phyloP scores from a whole-genome alignment of 2,329 filamentous ascomycete species.

The Leptodontidium sp. region DNA sequence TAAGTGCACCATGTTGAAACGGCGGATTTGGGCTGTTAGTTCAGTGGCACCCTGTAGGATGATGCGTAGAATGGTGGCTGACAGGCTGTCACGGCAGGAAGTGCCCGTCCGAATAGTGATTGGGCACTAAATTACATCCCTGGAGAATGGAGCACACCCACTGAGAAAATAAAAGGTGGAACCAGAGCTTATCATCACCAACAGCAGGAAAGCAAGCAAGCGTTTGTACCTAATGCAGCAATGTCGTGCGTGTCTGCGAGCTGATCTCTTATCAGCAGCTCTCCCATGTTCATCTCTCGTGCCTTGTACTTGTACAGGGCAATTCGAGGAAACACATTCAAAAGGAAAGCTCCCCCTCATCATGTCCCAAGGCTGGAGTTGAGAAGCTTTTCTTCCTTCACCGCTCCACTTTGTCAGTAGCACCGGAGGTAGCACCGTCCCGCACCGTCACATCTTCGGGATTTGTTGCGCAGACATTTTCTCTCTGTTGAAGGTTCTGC shows the following conservation, averaged over 20 bases:
- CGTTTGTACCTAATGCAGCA: neutral
- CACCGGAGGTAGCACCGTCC: neutral
- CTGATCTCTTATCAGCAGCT: constrained; percentile 20
- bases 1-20: neutral
- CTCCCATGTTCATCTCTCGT: neutral
- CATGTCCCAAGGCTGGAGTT: constrained; percentile 1
- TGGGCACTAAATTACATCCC: constrained; percentile 12
- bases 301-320: neutral
- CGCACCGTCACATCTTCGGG: neutral
- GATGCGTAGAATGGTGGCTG: neutral
- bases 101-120: constrained; percentile 1
- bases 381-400: constrained; percentile 3
- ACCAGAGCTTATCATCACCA: constrained; percentile 12
- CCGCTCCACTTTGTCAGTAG: constrained; percentile 11
- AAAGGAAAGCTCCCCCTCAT: constrained; percentile 4
- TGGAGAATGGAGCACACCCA: constrained; percentile 3
- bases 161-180: constrained; percentile 8
- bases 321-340: neutral
- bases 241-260: constrained; percentile 13
- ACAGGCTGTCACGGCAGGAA: neutral
- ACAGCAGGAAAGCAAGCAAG: neutral
- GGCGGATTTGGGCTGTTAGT: neutral
- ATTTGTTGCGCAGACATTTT: constrained; percentile 7
- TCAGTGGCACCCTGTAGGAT: neutral
- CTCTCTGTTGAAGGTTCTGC: neutral